These are phyloP conservation scores for Neoboletus magnificus DNA, from an alignment of 768 basidiomycete species.

Conservation along the genomic window DNA sequence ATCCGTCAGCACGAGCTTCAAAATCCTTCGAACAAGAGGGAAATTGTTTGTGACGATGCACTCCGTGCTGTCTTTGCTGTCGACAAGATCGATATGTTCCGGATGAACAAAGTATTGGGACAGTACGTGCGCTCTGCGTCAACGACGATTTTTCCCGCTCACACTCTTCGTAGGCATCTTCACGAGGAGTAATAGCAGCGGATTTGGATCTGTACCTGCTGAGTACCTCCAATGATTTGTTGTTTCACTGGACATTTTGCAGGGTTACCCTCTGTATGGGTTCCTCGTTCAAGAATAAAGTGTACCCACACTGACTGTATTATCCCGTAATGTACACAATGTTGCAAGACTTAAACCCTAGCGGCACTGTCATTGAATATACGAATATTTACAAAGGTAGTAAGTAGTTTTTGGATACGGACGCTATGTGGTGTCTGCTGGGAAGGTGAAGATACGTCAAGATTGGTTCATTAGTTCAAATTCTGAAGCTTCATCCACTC, in stretches of 20 bases:
- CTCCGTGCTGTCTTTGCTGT: conserved; percentile 74
- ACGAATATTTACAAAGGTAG: not conserved
- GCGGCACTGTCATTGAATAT: conserved; percentile 1
- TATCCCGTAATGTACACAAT: conserved; percentile 7
- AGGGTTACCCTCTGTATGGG: not conserved
- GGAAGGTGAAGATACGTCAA: not conserved
- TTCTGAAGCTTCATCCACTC: conserved; percentile 86
- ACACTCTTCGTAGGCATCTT: conserved; percentile 25
- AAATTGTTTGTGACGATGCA: conserved; percentile 78
- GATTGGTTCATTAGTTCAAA: conserved; percentile 47
- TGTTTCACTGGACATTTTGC: not conserved
- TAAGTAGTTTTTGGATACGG: not conserved
- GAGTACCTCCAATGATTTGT: not conserved
- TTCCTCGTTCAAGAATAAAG: conserved; percentile 4
- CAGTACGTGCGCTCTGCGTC: conserved; percentile 43
- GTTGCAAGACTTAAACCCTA: conserved; percentile 4
- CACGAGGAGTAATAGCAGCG: conserved; percentile 23
- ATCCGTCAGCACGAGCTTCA: conserved; percentile 81
- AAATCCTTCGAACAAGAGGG: conserved; percentile 78
- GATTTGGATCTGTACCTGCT: conserved; percentile 4
- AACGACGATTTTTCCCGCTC: not conserved
- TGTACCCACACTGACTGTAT: conserved; percentile 11
- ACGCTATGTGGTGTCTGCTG: not conserved
- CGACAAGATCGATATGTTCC: conserved; percentile 89
- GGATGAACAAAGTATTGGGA: conserved; percentile 89